A percentile compares a stretch with the other conserved stretches of the same genome.
Evolutionary conservation across 805 yeast genomes (phyloP).

Genomic region (Cyberlindnera samutprakarnensis): DNA sequence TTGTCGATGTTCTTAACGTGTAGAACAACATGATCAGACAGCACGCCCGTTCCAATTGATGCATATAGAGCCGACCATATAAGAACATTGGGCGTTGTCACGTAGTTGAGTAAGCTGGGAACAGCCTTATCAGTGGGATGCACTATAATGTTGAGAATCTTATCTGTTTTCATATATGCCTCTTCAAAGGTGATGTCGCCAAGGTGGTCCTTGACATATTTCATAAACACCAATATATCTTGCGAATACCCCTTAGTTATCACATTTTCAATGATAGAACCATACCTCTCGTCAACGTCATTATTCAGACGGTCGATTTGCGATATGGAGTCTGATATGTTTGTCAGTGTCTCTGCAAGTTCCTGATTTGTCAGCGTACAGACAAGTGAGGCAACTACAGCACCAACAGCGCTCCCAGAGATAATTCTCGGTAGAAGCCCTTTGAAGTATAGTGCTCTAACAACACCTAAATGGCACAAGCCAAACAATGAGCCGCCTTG

Average conservation of each 20-base stretch:
- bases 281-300: slow-evolving; percentile 51
- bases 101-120: slow-evolving; percentile 74
- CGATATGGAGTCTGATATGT: slow-evolving; percentile 35
- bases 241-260: slow-evolving; percentile 78
- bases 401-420: slow-evolving; percentile 91
- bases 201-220: slow-evolving; percentile 65
- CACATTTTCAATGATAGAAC: slow-evolving; percentile 68
- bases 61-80: slow-evolving; percentile 89
- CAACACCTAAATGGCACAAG: slow-evolving; percentile 87
- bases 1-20: slow-evolving; percentile 58
- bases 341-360: slow-evolving; percentile 34
- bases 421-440: slow-evolving; percentile 77
- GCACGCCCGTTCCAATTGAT: slow-evolving; percentile 66
- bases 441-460: slow-evolving; percentile 69
- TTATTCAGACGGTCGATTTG: slow-evolving; percentile 37
- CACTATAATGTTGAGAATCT: slow-evolving; percentile 75
- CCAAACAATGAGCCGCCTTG: slow-evolving; percentile 97
- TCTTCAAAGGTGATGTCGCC: slow-evolving; percentile 92
- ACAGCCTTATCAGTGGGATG: slow-evolving; percentile 69
- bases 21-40: slow-evolving; percentile 45
- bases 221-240: slow-evolving; percentile 72
- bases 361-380: slow-evolving; percentile 69
- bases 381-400: slow-evolving; percentile 81
- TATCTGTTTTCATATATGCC: slow-evolving; percentile 72
- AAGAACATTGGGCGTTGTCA: slow-evolving; percentile 88